Base-by-base conservation (phyloP, 1,284 basidiomycete genomes). In the Pseudozyma hubeiensis region DNA sequence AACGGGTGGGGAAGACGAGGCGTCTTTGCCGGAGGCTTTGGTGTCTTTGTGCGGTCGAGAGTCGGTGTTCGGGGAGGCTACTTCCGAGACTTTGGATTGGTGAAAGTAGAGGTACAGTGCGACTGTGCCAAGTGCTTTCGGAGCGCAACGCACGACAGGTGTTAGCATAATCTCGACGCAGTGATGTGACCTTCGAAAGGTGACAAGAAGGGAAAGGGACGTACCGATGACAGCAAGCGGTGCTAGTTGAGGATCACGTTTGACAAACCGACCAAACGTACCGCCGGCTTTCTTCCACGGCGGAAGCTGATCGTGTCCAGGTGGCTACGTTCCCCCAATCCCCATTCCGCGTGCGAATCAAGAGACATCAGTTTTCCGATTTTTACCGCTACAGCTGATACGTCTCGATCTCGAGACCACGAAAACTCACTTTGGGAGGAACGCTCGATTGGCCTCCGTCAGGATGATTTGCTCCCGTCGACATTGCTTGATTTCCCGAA, bases 71-170 rank as follows among this genome's bases (percentile, higher is more conserved):
- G 31, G 16, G 2, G n/a, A 17, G n/a, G 62, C 58, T 1, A 59
- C 59, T 9, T 64, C 60, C 13, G 35, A 4, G 7, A 59, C 54
- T 33, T 71, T 71, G n/a, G 19, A 29, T 13, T 48, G 51, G 30
- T 59, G 59, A 7, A 71, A 71, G 58, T 71, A 71, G 41, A 53
- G 17, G 49, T 51, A 71, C 3, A 65, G 43, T 5, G 58, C 68
- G 39, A 71, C 50, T 0, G 68, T 71, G 37, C 63, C 55, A 7
- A 71, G 54, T 0, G 57, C 63, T 71, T 24, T 24, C 24, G 24
- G 24, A 24, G 24, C 24, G 24, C 24, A 24, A 24, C 4, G 24
- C 24, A 24, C 1, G 24, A 24, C 24, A 24, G 24, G 24, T 24
- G 53, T 37, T 5, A n/a, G 29, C 13, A n/a, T 0, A 19, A 10